Evolutionary conservation across 202 grass and related monocot species (phyloP).

Genomic region (Panicum virgatum): DNA sequence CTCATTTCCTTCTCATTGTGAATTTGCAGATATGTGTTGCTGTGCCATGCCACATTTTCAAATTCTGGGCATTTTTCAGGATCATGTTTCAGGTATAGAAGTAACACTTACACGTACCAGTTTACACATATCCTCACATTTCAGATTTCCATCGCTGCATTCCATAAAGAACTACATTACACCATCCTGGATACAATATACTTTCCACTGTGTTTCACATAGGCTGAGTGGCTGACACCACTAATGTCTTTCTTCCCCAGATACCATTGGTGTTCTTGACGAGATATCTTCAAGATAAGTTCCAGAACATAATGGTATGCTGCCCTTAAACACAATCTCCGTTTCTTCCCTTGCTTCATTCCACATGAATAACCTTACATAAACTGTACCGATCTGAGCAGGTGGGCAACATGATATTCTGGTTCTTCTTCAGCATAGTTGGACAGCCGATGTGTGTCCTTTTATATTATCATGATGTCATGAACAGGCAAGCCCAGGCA

Average conservation of each 20-base stretch:
- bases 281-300: conserved; percentile 82
- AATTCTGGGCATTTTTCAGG: conserved; percentile 95
- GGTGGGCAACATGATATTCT: conserved; percentile 98
- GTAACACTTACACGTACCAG: not conserved
- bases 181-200: not conserved
- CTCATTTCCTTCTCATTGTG: conserved; percentile 1
- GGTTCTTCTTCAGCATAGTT: conserved; percentile 98
- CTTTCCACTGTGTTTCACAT: not conserved
- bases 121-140: not conserved
- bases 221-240: conserved; percentile 25
- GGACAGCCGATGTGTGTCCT: conserved; percentile 97
- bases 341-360: not conserved
- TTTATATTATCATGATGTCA: conserved; percentile 96
- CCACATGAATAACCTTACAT: not conserved
- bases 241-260: conserved; percentile 46
- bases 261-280: conserved; percentile 90
- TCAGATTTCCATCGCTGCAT: not conserved
- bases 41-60: conserved; percentile 96
- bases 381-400: conserved; percentile 28
- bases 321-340: not conserved
- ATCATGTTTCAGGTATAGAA: conserved; percentile 84
- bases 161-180: not conserved
- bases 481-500: conserved; percentile 79
- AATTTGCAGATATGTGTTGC: conserved; percentile 78
- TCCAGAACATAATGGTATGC: conserved; percentile 86